Conservation (phyloP, 2,329 filamentous ascomycete species). For the Sporothrix brasiliensis region DNA sequence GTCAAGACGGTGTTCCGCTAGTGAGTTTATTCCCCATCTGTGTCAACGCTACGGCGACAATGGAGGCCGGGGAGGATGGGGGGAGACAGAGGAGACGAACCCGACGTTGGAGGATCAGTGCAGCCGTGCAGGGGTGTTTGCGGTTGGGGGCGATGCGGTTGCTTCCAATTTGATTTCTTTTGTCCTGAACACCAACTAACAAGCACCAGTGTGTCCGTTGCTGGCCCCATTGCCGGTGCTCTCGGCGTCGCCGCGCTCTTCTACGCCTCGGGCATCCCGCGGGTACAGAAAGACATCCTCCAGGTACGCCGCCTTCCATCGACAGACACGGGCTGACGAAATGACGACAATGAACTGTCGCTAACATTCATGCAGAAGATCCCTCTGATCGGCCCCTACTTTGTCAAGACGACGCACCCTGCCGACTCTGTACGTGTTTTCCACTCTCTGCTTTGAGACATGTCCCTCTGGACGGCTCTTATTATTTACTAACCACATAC, state of each 20-base stretch:
- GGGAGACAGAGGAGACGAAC: too few relatives aligned
- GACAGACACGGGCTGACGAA: not conserved
- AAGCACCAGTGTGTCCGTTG: slow-evolving; percentile 52
- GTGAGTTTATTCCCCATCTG: slow-evolving; percentile 19
- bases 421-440: slow-evolving; percentile 62
- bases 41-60: not conserved
- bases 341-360: not conserved
- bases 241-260: slow-evolving; percentile 62
- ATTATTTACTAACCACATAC: not conserved
- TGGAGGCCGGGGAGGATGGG: not conserved
- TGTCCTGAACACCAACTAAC: not conserved
- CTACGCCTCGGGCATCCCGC: slow-evolving; percentile 64
- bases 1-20: slow-evolving; percentile 42
- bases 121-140: not conserved
- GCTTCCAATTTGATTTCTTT: not conserved
- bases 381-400: slow-evolving; percentile 57
- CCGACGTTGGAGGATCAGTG: not conserved
- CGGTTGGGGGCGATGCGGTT: too few relatives aligned
- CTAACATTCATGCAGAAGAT: slow-evolving; percentile 50
- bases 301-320: slow-evolving; percentile 45
- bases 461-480: not conserved
- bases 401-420: slow-evolving; percentile 57
- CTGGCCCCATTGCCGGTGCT: slow-evolving; percentile 60
- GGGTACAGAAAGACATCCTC: slow-evolving; percentile 62
- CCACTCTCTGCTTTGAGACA: not conserved